Percentiles rank a stretch among this genome's conserved stretches.
These are phyloP conservation scores for Physcomitrium patens DNA, from an alignment of 225 moss, liverwort and hornwort species.

Conservation along the genomic window DNA sequence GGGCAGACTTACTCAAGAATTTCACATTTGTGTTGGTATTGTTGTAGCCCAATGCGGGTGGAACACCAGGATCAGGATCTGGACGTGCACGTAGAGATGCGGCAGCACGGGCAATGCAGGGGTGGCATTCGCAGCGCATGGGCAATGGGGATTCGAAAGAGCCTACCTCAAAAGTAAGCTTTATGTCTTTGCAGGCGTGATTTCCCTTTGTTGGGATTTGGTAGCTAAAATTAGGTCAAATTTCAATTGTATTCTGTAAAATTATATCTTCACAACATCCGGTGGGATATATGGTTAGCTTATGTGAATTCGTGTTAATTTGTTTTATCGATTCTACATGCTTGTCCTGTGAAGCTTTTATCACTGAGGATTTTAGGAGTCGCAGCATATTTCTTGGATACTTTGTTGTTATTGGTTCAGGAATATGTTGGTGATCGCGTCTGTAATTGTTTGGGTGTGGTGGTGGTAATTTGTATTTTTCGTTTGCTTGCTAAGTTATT, in stretches of 20 bases:
- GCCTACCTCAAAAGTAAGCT: conserved; percentile 61
- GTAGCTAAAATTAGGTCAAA: conserved; percentile 4
- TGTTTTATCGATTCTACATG: background rate
- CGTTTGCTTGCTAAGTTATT: no score
- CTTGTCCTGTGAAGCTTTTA: conserved; percentile 11
- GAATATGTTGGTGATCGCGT: background rate
- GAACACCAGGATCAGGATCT: conserved; percentile 78
- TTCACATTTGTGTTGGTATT: background rate
- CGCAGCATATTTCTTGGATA: conserved; percentile 7
- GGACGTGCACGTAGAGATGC: conserved; percentile 96
- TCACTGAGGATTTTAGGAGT: background rate
- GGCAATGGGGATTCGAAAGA: conserved; percentile 89
- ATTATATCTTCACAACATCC: background rate
- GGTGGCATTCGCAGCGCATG: conserved; percentile 91
- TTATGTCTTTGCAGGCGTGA: background rate
- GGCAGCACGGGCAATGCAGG: conserved; percentile 98
- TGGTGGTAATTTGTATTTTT: background rate
- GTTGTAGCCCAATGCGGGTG: conserved; percentile 65
- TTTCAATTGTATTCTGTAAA: background rate
- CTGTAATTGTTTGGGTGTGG: background rate
- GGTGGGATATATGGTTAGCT: background rate
- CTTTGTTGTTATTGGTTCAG: background rate
- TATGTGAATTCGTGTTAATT: background rate
- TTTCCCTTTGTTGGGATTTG: background rate
- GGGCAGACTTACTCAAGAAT: background rate